Evolutionary conservation across 371 early-diverging fungal genomes (phyloP).

Genomic region (Syncephalastrum sp.): DNA sequence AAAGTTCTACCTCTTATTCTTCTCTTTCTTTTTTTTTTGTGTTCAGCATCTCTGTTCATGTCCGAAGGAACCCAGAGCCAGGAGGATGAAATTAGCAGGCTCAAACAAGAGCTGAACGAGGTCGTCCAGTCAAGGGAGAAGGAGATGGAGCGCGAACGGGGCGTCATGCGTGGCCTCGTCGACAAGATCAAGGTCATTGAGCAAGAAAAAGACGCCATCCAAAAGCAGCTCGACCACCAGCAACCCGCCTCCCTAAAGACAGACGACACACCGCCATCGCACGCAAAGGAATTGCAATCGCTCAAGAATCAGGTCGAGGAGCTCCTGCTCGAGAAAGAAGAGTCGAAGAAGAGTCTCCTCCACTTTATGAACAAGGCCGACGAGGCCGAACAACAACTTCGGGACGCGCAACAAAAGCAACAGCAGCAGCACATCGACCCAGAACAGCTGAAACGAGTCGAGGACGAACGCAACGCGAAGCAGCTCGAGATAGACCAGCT

Average conservation of each 20-base stretch:
- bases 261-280: constrained; percentile 5
- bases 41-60: too few relatives aligned
- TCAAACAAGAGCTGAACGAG: constrained; percentile 21
- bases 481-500: constrained; percentile 8
- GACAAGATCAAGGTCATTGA: constrained; percentile 35
- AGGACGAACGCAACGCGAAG: background rate
- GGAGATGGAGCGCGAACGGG: constrained; percentile 30
- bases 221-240: constrained; percentile 15
- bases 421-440: background rate
- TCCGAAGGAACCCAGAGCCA: background rate
- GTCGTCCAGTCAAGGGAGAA: constrained; percentile 16
- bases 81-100: constrained; percentile 18
- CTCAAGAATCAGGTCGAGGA: constrained; percentile 46
- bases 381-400: constrained; percentile 20
- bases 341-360: constrained; percentile 39
- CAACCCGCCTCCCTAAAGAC: background rate
- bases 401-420: background rate
- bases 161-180: constrained; percentile 41
- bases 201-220: constrained; percentile 31
- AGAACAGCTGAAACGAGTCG: background rate
- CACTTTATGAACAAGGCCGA: constrained; percentile 43
- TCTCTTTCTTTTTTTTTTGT: too few relatives aligned
- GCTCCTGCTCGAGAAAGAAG: constrained; percentile 41
- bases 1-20: too few relatives aligned
- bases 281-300: constrained; percentile 19